These are phyloP conservation scores for Xylaria sp. DNA, from an alignment of 2,329 filamentous ascomycete species.

Conservation along the genomic window DNA sequence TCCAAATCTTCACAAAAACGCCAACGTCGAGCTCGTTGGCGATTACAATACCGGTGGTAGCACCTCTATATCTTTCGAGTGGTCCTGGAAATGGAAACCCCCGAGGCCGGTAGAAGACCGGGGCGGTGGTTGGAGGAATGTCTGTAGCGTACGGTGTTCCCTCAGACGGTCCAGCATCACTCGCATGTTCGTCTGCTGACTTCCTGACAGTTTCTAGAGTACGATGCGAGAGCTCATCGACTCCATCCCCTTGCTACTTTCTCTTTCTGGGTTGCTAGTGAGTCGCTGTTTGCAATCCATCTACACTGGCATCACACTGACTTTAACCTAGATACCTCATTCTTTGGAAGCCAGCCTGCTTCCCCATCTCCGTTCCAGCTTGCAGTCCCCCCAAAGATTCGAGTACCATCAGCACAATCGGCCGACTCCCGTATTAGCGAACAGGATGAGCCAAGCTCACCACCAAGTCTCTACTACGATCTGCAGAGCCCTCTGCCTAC, in stretches of 20 bases:
- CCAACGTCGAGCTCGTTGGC: constrained; percentile 94
- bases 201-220: constrained; percentile 83
- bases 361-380: constrained; percentile 79
- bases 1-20: constrained; percentile 96
- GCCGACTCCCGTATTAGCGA: constrained; percentile 87
- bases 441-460: constrained; percentile 69
- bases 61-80: constrained; percentile 87
- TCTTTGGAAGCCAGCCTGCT: constrained; percentile 66
- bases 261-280: constrained; percentile 93
- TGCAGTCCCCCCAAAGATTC: constrained; percentile 77
- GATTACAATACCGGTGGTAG: constrained; percentile 88
- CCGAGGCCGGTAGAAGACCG: constrained; percentile 84
- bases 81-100: constrained; percentile 97
- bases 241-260: constrained; percentile 91
- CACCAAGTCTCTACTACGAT: constrained; percentile 57
- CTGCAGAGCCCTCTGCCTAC: constrained; percentile 41
- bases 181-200: constrained; percentile 44
- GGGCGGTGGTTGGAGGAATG: constrained; percentile 93
- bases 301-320: constrained; percentile 38
- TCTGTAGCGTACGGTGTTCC: constrained; percentile 76
- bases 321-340: constrained; percentile 54
- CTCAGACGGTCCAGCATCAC: neutral
- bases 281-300: constrained; percentile 44
- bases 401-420: constrained; percentile 88
- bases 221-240: constrained; percentile 91